Evolutionary conservation across 768 basidiomycete species (phyloP), one percentile per base, ranked within the genome.

Genomic region (Mycena olivaceomarginata): DNA sequence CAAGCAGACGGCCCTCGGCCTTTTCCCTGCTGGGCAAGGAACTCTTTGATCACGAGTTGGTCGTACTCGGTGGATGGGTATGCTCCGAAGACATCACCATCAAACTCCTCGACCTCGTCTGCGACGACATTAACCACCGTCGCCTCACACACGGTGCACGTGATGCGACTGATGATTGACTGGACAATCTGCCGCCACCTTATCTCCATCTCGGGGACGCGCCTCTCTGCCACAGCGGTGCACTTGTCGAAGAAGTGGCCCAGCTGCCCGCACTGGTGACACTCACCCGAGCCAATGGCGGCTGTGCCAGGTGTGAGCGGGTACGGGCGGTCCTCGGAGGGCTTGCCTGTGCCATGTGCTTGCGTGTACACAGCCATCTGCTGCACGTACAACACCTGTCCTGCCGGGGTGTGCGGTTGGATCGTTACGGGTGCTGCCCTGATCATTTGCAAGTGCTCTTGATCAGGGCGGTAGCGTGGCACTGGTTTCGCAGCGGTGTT

Each of bases 221-320:
- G 56, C 6, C 25, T 64, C 31, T 31, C 31, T 3, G 8, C 68
- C 48, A 4, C 22, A 56, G 10, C 31, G 31, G 31, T 31, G 31
- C 31, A 31, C 31, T 31, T 31, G 31, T 31, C 31, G 31, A 31
- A 31, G 56, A 20, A 2, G 31, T 13, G 13, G 62, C 4, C 62
- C 80, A 81, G 2, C 45, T 59, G 9, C 22, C 37, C 82, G 56
- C 83, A 83, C 16, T 67, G 66, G 78, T 74, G 82, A 60, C 82
- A 83, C 43, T 45, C 43, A 2, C 43, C 43, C 43, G 43, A 45
- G 11, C 43, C 43, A 2, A 45, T 6, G 11, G 43, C 43, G 15
- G 6, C 43, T 11, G 43, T 45, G 43, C 43, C 43, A 45, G 43
- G 43, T 45, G 43, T 45, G 11, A 45, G 43, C 43, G 43, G 43